Evolutionary conservation across 805 yeast species (phyloP).

Genomic region (Candida fluviatilis): DNA sequence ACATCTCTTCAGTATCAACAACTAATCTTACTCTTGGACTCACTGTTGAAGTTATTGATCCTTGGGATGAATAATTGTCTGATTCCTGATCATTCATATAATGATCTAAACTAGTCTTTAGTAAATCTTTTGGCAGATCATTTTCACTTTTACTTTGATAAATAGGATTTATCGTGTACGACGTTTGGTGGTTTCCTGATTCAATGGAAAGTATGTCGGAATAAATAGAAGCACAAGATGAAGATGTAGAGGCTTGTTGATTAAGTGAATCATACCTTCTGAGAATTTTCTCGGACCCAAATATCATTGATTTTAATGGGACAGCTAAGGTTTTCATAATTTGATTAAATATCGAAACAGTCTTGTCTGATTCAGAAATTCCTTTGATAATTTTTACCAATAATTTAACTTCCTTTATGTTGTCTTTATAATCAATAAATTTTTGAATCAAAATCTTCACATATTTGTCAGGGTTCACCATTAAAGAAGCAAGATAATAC

Average conservation of each 20-base stretch:
- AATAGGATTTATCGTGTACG: background rate
- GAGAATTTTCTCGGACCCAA: constrained; percentile 21
- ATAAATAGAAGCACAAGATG: constrained; percentile 12
- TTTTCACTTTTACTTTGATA: background rate
- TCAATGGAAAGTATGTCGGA: constrained; percentile 9
- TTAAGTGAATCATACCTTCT: constrained; percentile 15
- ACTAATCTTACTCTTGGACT: constrained; percentile 4
- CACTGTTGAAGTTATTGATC: constrained; percentile 5
- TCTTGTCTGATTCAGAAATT: constrained; percentile 22
- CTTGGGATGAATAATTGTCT: constrained; percentile 3
- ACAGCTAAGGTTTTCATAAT: constrained; percentile 22
- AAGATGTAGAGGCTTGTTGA: constrained; percentile 6
- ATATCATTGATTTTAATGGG: constrained; percentile 22
- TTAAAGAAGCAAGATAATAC: constrained; percentile 32
- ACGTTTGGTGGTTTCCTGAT: background rate
- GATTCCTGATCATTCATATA: constrained; percentile 11
- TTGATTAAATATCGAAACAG: constrained; percentile 15
- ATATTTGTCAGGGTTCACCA: constrained; percentile 31
- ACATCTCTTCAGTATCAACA: constrained; percentile 22
- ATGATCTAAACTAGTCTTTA: constrained; percentile 16
- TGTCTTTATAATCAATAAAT: constrained; percentile 19
- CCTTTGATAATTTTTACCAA: constrained; percentile 28
- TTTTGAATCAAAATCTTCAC: constrained; percentile 17
- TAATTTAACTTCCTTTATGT: constrained; percentile 20
- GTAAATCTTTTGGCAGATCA: background rate